A percentile compares a stretch with the other conserved stretches of the same genome.
These are phyloP conservation scores for Fusarium marasasianum DNA, from an alignment of 2,329 filamentous ascomycete genomes.

Conservation along the genomic window DNA sequence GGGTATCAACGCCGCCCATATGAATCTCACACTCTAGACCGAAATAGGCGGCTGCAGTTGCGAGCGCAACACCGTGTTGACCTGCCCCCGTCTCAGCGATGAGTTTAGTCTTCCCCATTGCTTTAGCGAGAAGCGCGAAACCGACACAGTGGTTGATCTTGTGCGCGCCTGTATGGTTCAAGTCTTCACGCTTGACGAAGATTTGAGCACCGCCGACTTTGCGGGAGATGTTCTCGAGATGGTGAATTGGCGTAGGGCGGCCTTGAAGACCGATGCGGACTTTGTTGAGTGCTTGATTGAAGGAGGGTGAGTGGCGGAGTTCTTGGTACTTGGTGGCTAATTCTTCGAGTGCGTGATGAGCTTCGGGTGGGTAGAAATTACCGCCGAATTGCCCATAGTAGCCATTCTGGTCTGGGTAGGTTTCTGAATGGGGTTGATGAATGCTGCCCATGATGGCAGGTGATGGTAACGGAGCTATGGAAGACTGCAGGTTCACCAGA, in stretches of 20 bases:
- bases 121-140: constrained; percentile 10
- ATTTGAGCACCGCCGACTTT: not conserved
- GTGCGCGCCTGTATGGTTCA: constrained; percentile 3
- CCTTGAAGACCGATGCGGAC: not conserved
- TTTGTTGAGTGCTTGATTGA: not conserved
- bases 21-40: constrained; percentile 3
- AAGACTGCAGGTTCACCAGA: too few relatives aligned
- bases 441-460: not conserved
- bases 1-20: not conserved
- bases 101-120: constrained; percentile 1
- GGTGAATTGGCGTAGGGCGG: constrained; percentile 1
- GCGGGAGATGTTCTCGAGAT: not conserved
- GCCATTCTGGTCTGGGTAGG: not conserved
- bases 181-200: not conserved
- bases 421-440: not conserved
- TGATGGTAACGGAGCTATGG: accelerated
- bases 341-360: not conserved
- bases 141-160: constrained; percentile 17
- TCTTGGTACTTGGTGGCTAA: not conserved
- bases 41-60: constrained; percentile 5
- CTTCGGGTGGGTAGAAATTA: not conserved
- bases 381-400: constrained; percentile 4
- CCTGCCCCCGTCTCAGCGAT: constrained; percentile 10
- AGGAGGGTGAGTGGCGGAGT: not conserved
- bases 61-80: constrained; percentile 10